Evolutionary conservation across 257 asterid genomes (phyloP).

Genomic region (Parsonsia alboflavescens): DNA sequence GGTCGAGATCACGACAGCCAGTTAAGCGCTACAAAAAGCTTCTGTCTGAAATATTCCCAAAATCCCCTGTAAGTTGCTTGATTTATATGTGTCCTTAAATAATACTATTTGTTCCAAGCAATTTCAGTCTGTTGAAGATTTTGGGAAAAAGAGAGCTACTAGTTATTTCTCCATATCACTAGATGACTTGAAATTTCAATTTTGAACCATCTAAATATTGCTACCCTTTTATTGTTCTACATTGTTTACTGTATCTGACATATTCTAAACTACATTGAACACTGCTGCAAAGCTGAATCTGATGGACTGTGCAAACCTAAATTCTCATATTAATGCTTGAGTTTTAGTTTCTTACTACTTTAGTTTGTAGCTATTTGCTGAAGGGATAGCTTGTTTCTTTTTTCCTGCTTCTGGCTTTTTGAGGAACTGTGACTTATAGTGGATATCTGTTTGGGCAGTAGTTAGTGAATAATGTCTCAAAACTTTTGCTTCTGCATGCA

Average conservation of each 20-base stretch:
- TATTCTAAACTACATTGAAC: not conserved
- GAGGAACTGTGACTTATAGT: not conserved
- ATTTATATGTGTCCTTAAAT: not conserved
- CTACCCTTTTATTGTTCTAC: not conserved
- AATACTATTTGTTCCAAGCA: not conserved
- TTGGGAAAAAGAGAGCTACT: not conserved
- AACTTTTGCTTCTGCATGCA: slow-evolving; percentile 33
- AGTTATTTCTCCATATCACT: not conserved
- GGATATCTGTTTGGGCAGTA: not conserved
- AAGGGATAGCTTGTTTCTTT: not conserved
- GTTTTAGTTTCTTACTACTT: not conserved
- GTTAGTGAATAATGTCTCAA: not conserved
- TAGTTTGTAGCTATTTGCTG: not conserved
- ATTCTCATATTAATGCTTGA: not conserved
- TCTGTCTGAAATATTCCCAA: slow-evolving; percentile 93
- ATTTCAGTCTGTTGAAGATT: not conserved
- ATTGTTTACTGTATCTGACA: not conserved
- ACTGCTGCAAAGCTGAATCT: not conserved
- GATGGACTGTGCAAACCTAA: not conserved
- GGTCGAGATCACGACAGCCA: slow-evolving; percentile 95
- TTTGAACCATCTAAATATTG: not conserved
- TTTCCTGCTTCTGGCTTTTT: not conserved
- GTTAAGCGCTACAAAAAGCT: slow-evolving; percentile 93
- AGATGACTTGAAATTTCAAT: not conserved
- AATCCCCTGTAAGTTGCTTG: slow-evolving; percentile 63